Conservation (phyloP, 495 filamentous ascomycete species). For the Tuber borchii region DNA sequence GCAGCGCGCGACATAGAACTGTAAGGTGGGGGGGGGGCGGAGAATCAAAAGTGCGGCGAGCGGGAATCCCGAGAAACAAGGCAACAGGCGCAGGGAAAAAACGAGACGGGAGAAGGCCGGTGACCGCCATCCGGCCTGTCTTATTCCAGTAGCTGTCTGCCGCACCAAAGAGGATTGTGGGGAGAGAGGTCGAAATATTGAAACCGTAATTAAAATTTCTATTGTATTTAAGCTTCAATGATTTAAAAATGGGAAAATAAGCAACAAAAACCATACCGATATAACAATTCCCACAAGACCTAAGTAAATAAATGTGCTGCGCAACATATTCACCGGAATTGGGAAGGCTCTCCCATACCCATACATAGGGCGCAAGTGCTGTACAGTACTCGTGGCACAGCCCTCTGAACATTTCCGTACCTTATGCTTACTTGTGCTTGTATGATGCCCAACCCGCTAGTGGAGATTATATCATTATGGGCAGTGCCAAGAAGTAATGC, state of each 20-base stretch:
- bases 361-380: background rate
- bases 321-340: background rate
- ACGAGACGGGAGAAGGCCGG: background rate
- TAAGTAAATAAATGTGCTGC: background rate
- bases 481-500: no score
- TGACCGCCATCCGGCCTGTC: background rate
- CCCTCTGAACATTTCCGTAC: background rate
- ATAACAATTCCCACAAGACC: background rate
- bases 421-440: background rate
- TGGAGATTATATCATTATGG: background rate
- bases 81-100: background rate
- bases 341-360: background rate
- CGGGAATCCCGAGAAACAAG: background rate
- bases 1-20: no score
- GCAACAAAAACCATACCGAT: background rate
- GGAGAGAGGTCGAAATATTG: background rate
- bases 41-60: background rate
- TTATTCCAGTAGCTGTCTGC: background rate
- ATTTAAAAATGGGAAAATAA: background rate
- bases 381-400: background rate
- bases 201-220: background rate
- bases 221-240: background rate
- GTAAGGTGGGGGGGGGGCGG: no score
- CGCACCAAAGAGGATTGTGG: background rate
- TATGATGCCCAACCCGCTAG: background rate